Conservation (phyloP, 108 stramenopile species). For the Pseudonitzschia multistriata region DNA sequence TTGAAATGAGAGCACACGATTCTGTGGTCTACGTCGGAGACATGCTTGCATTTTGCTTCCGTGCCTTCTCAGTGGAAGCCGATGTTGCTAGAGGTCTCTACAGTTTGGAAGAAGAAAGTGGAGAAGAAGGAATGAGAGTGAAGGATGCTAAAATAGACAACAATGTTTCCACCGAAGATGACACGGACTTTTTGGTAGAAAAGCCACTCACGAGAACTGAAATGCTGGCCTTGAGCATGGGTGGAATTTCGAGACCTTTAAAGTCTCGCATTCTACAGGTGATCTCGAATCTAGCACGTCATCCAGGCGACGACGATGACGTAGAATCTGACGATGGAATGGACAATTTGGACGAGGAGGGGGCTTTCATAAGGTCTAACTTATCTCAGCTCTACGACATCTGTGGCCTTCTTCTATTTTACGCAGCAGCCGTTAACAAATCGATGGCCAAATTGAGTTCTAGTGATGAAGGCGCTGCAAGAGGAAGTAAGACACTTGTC, state of each 20-base stretch:
- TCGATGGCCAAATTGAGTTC: slow-evolving; percentile 42
- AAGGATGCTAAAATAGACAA: slow-evolving; percentile 19
- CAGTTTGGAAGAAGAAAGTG: slow-evolving; percentile 18
- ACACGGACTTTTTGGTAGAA: slow-evolving; percentile 36
- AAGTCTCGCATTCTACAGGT: slow-evolving; percentile 79
- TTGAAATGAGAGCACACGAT: slow-evolving; percentile 88
- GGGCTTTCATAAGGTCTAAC: slow-evolving; percentile 44
- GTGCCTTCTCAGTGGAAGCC: slow-evolving; percentile 72
- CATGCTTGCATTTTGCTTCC: slow-evolving; percentile 86
- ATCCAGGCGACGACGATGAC: slow-evolving; percentile 44
- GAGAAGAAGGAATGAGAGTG: slow-evolving; percentile 19
- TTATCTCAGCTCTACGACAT: slow-evolving; percentile 72
- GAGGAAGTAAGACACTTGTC: slow-evolving; percentile 1
- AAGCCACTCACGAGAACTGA: slow-evolving; percentile 54
- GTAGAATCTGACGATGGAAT: slow-evolving; percentile 38
- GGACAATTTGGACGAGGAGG: slow-evolving; percentile 70
- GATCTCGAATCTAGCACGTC: slow-evolving; percentile 54
- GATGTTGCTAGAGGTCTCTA: slow-evolving; percentile 68
- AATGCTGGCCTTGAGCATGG: slow-evolving; percentile 71
- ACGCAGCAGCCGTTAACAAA: slow-evolving; percentile 64
- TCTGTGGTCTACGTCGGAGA: slow-evolving; percentile 82
- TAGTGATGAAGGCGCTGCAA: not conserved
- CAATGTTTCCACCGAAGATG: slow-evolving; percentile 13
- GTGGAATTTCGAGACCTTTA: slow-evolving; percentile 76
- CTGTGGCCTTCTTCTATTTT: slow-evolving; percentile 80